Conservation (phyloP, 225 moss, liverwort and hornwort species). For the Ulota crispa region DNA sequence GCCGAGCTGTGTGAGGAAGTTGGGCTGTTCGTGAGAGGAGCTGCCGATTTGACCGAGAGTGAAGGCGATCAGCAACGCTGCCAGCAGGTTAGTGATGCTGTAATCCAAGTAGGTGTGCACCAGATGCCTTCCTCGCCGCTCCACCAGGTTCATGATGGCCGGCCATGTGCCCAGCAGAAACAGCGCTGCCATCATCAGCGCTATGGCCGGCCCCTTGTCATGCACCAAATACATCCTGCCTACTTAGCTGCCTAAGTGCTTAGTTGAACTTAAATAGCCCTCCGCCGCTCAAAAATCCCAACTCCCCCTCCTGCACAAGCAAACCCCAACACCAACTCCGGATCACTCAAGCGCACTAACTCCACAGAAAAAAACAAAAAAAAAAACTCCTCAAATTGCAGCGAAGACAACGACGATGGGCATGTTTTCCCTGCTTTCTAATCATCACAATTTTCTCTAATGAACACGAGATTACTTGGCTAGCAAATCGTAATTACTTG, state of each 20-base stretch:
- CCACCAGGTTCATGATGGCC: conserved; percentile 77
- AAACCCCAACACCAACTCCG: no score
- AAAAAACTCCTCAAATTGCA: background rate
- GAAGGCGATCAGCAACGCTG: conserved; percentile 75
- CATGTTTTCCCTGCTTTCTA: background rate
- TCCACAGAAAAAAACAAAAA: background rate
- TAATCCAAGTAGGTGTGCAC: conserved; percentile 97
- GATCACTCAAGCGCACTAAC: no score
- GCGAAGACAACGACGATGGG: background rate
- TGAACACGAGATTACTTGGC: no score
- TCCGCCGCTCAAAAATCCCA: no score
- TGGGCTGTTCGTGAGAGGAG: conserved; percentile 42
- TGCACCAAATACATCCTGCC: conserved; percentile 58
- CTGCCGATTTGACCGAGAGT: conserved; percentile 84
- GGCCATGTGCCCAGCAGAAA: conserved; percentile 91
- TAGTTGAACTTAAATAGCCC: no score
- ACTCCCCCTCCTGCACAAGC: background rate
- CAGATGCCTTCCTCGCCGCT: conserved; percentile 78
- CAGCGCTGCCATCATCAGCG: conserved; percentile 85
- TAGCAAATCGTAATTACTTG: no score
- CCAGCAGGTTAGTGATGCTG: conserved; percentile 81
- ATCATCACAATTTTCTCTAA: background rate
- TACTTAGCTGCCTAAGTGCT: no score
- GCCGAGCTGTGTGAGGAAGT: conserved; percentile 75
- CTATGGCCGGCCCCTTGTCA: conserved; percentile 80